Base-by-base conservation (phyloP, 2,329 filamentous ascomycete genomes). In the Ceratocystiopsis minuta region DNA sequence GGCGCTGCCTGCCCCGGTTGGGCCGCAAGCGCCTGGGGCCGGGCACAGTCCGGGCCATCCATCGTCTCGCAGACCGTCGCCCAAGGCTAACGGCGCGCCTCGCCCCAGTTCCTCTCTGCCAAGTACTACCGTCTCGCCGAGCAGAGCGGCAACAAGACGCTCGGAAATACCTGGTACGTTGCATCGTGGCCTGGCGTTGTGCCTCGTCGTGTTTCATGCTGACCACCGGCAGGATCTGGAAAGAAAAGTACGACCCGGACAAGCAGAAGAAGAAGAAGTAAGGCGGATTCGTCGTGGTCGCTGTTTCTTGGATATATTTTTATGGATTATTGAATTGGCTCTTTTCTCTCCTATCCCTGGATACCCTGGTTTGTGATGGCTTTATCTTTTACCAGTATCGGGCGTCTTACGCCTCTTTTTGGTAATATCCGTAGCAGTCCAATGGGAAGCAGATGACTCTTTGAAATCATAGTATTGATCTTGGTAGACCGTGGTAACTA, bases 81-180 rank as follows among this genome's bases (percentile, higher is more conserved):
- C 65, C 65, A 62, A 67, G 60, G 65, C 70, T 75, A 63, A 69
- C 60, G 52, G 20, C 20, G 4, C 20, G 20, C 51, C 54, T 51
- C 50, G 48, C 40, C 49, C 43, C 45, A 87, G 82, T 84, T 75
- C 63, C 72, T 69, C 52, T 71, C 90, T 53, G 87, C 90, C 51
- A 83, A 81, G 60, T 95, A 95, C 63, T 85, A 94, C 60, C 83
- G 88, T 54, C 70, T 88, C 54, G 87, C 90, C 34, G 90, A 33
- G 63, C 70, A 83, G 54, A 82, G 78, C 56, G 88, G 88, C 40
- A 81, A 78, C 61, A 95, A 93, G 66, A 86, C 77, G 43, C 66
- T 96, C 49, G 90, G 90, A 48, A 95, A 96, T 64, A 81, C 83
- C 53, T 98, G 90, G 88, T 95, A 78, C 60, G 82, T 72, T 44